A percentile compares a stretch with the other conserved stretches of the same genome.
Evolutionary conservation across 495 filamentous ascomycete genomes (phyloP).

Genomic region (Hypoxylon subgilvum): DNA sequence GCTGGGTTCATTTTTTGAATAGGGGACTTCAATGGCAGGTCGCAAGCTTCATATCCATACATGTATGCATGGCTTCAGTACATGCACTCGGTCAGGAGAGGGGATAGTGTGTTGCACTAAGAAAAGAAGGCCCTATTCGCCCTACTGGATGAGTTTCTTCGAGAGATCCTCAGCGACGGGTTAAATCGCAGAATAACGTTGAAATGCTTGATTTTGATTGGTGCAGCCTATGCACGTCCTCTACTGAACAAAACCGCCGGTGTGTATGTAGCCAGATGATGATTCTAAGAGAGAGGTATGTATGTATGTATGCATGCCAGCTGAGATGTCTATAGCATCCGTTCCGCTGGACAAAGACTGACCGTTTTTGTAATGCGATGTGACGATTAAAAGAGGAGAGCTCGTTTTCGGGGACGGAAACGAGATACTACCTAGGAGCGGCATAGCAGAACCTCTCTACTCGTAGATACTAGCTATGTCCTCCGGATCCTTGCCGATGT

Average conservation of each 20-base stretch:
- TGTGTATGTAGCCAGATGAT: conserved; percentile 17
- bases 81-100: conserved; percentile 32
- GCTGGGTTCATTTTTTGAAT: conserved; percentile 18
- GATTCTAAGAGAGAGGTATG: background rate
- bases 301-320: no score
- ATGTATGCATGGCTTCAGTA: conserved; percentile 21
- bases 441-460: no score
- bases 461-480: no score
- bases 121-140: conserved; percentile 34
- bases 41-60: conserved; percentile 24
- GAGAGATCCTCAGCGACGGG: conserved; percentile 31
- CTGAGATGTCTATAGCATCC: conserved; percentile 3
- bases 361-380: conserved; percentile 4
- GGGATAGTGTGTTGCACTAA: conserved; percentile 21
- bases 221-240: conserved; percentile 25
- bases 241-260: conserved; percentile 18
- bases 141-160: conserved; percentile 19
- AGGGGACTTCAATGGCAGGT: conserved; percentile 22
- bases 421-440: background rate
- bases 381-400: conserved; percentile 18
- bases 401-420: no score
- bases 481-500: no score
- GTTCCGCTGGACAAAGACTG: conserved; percentile 3
- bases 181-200: conserved; percentile 24
- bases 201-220: conserved; percentile 28